These are phyloP conservation scores for Exsudoporus floridanus DNA, from an alignment of 1,284 basidiomycete genomes.

Conservation along the genomic window DNA sequence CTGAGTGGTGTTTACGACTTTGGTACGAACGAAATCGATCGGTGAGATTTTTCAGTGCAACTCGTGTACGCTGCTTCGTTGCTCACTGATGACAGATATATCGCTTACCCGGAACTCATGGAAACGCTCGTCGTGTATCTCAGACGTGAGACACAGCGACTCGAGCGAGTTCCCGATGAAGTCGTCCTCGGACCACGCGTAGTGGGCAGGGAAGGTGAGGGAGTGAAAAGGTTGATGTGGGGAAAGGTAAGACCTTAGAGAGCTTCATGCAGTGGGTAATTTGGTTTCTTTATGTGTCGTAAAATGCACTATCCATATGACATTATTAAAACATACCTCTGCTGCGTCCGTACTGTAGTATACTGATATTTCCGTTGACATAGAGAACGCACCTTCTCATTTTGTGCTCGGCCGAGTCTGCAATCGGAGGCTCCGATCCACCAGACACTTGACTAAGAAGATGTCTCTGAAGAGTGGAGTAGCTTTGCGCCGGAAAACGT, in stretches of 20 bases:
- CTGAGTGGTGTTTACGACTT: conserved; percentile 74
- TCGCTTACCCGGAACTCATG: conserved; percentile 78
- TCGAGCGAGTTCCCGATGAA: conserved; percentile 73
- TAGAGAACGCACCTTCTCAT: background rate
- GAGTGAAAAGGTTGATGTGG: conserved; percentile 25
- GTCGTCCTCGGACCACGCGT: conserved; percentile 50
- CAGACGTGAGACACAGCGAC: conserved; percentile 70
- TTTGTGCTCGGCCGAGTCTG: background rate
- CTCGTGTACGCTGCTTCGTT: background rate
- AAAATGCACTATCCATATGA: background rate
- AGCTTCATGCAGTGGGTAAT: conserved; percentile 2
- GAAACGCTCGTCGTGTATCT: conserved; percentile 76
- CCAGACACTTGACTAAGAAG: background rate
- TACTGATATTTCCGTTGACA: background rate
- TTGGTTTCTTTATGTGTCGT: background rate
- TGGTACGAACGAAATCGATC: conserved; percentile 47
- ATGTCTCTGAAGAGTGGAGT: background rate
- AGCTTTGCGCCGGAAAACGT: background rate
- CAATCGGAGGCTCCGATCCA: background rate
- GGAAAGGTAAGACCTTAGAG: conserved; percentile 23
- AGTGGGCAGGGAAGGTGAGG: conserved; percentile 31
- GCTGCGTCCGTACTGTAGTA: background rate
- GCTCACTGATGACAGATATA: conserved; percentile 51
- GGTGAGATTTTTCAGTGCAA: conserved; percentile 18
- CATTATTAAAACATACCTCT: background rate